These are phyloP conservation scores for Erodium maritimum DNA, from an alignment of 345 rosid genomes.

Conservation along the genomic window DNA sequence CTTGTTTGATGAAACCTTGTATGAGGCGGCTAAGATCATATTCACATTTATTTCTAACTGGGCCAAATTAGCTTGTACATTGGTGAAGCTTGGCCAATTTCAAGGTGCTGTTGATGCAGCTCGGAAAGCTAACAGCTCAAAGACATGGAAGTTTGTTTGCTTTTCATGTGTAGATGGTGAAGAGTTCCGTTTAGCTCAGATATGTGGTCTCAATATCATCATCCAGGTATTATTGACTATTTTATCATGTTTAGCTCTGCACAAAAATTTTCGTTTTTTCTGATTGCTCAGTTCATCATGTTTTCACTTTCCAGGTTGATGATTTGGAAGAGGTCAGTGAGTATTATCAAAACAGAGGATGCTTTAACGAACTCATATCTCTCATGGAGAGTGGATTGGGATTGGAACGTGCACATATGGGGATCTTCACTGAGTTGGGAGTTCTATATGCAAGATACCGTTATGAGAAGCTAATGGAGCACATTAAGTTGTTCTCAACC, in stretches of 20 bases:
- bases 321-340: slow-evolving; percentile 93
- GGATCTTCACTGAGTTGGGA: slow-evolving; percentile 93
- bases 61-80: slow-evolving; percentile 93
- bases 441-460: slow-evolving; percentile 93
- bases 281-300: background rate
- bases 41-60: slow-evolving; percentile 97
- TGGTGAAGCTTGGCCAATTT: slow-evolving; percentile 87
- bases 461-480: slow-evolving; percentile 90
- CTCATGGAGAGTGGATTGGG: slow-evolving; percentile 98
- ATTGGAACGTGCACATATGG: slow-evolving; percentile 97
- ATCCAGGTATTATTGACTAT: slow-evolving; percentile 45
- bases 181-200: slow-evolving; percentile 96
- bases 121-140: slow-evolving; percentile 94
- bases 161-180: slow-evolving; percentile 99
- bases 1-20: slow-evolving; percentile 67
- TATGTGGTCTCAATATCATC: slow-evolving; percentile 92
- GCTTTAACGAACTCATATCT: slow-evolving; percentile 81
- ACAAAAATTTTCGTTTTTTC: background rate
- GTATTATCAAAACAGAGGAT: slow-evolving; percentile 85
- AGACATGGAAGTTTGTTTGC: slow-evolving; percentile 98
- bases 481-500: slow-evolving; percentile 78
- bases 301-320: slow-evolving; percentile 51
- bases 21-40: slow-evolving; percentile 93
- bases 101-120: slow-evolving; percentile 99
- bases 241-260: background rate